Base-by-base conservation (phyloP, 228 moss, liverwort and hornwort genomes). In the Sphagnum fallax region DNA sequence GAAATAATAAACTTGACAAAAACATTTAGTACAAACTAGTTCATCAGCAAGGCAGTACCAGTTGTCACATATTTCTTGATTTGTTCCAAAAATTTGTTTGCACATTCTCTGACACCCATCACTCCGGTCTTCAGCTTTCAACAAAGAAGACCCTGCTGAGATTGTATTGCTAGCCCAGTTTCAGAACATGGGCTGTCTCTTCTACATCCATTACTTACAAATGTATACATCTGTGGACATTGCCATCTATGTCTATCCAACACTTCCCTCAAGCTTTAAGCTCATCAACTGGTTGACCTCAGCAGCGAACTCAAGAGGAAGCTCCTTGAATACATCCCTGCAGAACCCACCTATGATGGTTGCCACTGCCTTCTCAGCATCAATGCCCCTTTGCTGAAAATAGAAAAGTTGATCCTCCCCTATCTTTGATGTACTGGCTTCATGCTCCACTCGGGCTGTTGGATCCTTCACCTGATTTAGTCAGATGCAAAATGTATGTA, bases 221-320 rank as follows among this genome's bases (percentile, higher is more conserved):
- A 32, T 32, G 32, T 32, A 32, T 32, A 32, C 32, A 32, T 32
- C 32, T 32, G 32, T 32, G 32, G 32, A 32, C 32, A 32, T 32
- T 32, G 32, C 32, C 32, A 32, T 32, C 32, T 62, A 8, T 8
- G 4, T 16, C 55, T 73, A 88, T 67, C 88, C 88, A 48, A 88
- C 85, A 53, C 88, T 88, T 51, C 88, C 88, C 78, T 88, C 88
- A 83, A 88, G 68, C 82, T 88, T 88, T 78, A 88, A 73, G 74
- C 88, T 88, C 88, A 88, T 85, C 66, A 88, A 73, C 75, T 88
- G 88, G 51, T 88, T 88, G 65, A 88, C 88, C 70, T 88, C 88
- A 5, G 88, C 84, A 49, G 88, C 88, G 9, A 88, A 88, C 76
- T 88, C 88, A 5, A 84, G 77, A 60, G 88, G 88, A 64, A 88